These are phyloP conservation scores for Botrytis squamosa DNA, from an alignment of 2,329 filamentous ascomycete species.

Conservation along the genomic window DNA sequence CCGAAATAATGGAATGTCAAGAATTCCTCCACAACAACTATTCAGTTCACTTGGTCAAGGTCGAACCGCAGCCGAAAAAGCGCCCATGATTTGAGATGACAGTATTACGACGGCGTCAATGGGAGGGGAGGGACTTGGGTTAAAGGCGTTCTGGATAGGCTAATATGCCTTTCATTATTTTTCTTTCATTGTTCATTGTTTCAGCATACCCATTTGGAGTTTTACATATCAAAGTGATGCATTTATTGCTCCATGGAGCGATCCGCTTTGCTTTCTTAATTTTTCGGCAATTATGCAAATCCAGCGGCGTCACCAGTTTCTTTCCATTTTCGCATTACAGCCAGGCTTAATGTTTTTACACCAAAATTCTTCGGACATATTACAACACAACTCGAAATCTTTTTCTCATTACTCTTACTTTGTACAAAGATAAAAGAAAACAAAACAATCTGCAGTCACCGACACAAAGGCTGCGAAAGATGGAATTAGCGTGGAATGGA, in stretches of 20 bases:
- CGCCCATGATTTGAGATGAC: conserved; percentile 35
- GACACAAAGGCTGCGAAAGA: conserved; percentile 14
- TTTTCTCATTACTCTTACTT: conserved; percentile 8
- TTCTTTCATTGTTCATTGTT: conserved; percentile 33
- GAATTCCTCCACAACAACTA: conserved; percentile 59
- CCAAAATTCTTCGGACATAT: conserved; percentile 1
- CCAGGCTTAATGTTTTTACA: conserved; percentile 22
- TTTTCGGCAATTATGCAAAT: conserved; percentile 8
- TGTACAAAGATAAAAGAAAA: conserved; percentile 19
- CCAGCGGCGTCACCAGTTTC: conserved; percentile 8
- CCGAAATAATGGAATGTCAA: conserved; percentile 55
- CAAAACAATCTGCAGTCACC: conserved; percentile 16
- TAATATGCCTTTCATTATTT: conserved; percentile 29
- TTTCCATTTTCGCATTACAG: conserved; percentile 17
- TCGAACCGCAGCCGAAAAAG: conserved; percentile 35
- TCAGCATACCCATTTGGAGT: conserved; percentile 33
- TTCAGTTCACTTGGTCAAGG: conserved; percentile 38
- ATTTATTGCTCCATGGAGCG: conserved; percentile 15
- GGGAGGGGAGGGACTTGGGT: conserved; percentile 25
- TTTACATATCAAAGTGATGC: conserved; percentile 26
- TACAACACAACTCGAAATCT: conserved; percentile 12
- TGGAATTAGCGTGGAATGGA: conserved; percentile 9
- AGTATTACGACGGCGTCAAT: conserved; percentile 32
- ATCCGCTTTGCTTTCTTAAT: conserved; percentile 18
- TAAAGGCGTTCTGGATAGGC: conserved; percentile 38